Conservation (phyloP, 2,329 filamentous ascomycete genomes). For the Beauveria asiatica region DNA sequence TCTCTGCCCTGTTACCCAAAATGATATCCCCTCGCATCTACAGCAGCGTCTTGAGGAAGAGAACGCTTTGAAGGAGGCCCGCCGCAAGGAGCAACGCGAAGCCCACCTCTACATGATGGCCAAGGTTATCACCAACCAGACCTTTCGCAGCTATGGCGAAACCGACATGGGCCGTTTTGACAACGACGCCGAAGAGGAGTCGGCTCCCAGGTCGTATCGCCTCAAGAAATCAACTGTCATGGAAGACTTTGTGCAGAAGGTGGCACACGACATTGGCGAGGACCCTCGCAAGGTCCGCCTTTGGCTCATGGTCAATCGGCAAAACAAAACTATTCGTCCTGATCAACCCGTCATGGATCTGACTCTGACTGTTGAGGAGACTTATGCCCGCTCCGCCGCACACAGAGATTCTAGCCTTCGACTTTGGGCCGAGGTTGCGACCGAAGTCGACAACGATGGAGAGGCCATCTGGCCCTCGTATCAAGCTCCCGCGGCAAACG, state of each 20-base stretch:
- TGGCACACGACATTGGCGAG: conserved; percentile 62
- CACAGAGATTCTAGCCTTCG: conserved; percentile 65
- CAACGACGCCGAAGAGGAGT: conserved; percentile 53
- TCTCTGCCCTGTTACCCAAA: conserved; percentile 63
- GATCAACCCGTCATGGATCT: conserved; percentile 77
- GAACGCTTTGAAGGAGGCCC: conserved; percentile 62
- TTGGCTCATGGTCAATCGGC: conserved; percentile 97
- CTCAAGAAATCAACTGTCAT: conserved; percentile 69
- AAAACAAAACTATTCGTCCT: conserved; percentile 92
- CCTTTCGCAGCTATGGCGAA: conserved; percentile 72
- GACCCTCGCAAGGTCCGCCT: conserved; percentile 66
- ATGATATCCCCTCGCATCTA: conserved; percentile 60
- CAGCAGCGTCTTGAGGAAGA: conserved; percentile 76
- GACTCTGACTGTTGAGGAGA: conserved; percentile 69
- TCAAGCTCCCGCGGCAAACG: conserved; percentile 47
- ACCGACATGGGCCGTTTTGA: conserved; percentile 75
- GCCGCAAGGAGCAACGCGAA: conserved; percentile 83
- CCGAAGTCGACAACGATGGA: conserved; percentile 58
- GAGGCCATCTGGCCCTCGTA: conserved; percentile 63
- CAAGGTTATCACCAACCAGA: conserved; percentile 70
- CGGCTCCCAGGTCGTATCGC: conserved; percentile 64
- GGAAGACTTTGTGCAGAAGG: conserved; percentile 59
- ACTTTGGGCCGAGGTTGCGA: conserved; percentile 76
- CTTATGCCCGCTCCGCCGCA: conserved; percentile 42
- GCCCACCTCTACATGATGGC: conserved; percentile 87